Evolutionary conservation across 768 basidiomycete species (phyloP).

Genomic region (Kwoniella dendrophila): DNA sequence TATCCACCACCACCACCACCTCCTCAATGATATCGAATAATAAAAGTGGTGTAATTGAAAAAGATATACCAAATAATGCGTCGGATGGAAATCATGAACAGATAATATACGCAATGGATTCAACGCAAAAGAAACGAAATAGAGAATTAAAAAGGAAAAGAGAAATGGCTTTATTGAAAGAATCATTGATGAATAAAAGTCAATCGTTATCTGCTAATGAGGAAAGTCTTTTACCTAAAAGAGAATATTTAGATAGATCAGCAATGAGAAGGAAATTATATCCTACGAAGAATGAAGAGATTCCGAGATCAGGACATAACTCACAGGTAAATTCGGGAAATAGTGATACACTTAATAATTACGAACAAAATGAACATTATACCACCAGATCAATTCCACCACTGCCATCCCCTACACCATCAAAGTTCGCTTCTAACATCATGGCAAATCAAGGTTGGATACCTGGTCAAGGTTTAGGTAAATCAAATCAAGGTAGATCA

Average conservation of each 20-base stretch:
- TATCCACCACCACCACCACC: neutral
- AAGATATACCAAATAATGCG: neutral
- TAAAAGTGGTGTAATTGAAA: too few species aligned
- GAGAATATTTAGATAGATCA: constrained; percentile 45
- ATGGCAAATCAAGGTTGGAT: constrained; percentile 44
- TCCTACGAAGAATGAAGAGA: constrained; percentile 25
- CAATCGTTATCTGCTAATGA: neutral
- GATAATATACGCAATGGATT: constrained; percentile 29
- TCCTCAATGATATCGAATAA: too few species aligned
- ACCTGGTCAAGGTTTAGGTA: constrained; percentile 42
- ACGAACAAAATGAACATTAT: neutral
- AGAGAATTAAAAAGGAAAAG: constrained; percentile 37
- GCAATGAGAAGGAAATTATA: constrained; percentile 42
- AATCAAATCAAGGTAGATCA: constrained; percentile 28
- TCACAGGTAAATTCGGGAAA: neutral
- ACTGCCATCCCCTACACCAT: neutral
- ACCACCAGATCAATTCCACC: neutral
- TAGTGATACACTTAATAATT: neutral
- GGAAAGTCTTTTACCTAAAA: constrained; percentile 1
- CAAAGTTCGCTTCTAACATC: constrained; percentile 26
- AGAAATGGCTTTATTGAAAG: constrained; percentile 39
- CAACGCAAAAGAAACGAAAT: constrained; percentile 34
- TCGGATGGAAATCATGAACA: neutral
- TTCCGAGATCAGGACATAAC: too few species aligned
- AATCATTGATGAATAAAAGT: constrained; percentile 25